These are phyloP conservation scores for Candida vaughaniae DNA, from an alignment of 805 yeast species.

Conservation along the genomic window DNA sequence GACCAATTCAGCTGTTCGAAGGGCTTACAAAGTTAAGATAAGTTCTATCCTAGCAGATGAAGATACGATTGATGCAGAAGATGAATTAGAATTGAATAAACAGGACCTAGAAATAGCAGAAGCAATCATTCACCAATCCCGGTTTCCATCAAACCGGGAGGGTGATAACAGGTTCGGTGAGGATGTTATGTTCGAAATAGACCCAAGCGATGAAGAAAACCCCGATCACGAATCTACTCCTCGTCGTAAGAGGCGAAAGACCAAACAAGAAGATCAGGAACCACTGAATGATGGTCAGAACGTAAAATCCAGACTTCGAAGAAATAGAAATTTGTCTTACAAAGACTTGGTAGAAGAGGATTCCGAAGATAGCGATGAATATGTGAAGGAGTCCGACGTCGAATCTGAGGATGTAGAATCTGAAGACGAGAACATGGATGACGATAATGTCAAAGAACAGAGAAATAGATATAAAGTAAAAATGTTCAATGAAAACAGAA, in stretches of 20 bases:
- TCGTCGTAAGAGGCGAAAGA: too few species aligned
- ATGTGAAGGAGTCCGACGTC: not conserved
- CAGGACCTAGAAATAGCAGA: constrained; percentile 49
- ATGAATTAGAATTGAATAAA: constrained; percentile 24
- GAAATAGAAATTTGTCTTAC: not conserved
- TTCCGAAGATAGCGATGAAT: too few species aligned
- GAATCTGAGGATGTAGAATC: not conserved
- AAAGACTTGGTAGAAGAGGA: not conserved
- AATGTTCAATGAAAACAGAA: too few species aligned
- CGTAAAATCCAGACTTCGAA: not conserved
- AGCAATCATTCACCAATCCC: constrained; percentile 25
- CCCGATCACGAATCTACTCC: not conserved
- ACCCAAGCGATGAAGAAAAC: constrained; percentile 12
- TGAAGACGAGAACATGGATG: constrained; percentile 2
- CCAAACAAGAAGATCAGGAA: too few species aligned
- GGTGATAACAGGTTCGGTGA: constrained; percentile 11
- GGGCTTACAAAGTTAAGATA: constrained; percentile 39
- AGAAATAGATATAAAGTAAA: too few species aligned
- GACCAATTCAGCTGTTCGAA: constrained; percentile 49
- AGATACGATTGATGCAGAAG: constrained; percentile 27
- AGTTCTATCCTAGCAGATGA: constrained; percentile 33
- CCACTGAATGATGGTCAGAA: not conserved
- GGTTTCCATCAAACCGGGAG: not conserved
- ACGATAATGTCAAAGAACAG: not conserved
- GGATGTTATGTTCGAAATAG: constrained; percentile 17